Base-by-base conservation (phyloP, 176 grass and related monocot species). In the Musa beccarii region DNA sequence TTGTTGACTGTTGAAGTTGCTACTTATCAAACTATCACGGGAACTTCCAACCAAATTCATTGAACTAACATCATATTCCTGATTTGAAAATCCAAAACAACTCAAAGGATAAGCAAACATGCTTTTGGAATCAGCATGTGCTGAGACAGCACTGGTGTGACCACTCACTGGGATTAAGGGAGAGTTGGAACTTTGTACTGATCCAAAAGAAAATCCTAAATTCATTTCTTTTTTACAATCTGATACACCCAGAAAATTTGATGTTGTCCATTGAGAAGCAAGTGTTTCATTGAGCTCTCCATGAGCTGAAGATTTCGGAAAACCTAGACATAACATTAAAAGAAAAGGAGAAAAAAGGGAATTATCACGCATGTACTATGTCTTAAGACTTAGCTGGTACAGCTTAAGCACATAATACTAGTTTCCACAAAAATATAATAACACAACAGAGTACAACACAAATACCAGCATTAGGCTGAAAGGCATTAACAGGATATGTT, bases 381-480 rank as follows among this genome's bases (percentile, higher is more conserved):
- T 67, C 34, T 43, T 43, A 43, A 43, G 34, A 43, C 23, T 28
- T 67, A 29, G 13, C 64, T 13, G 0, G 64, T 67, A 28, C 21
- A 66, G 6, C 13, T 16, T 57, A 57, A 17, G 13, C 2, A 23
- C 14, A 78, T 59, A 50, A 66, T 6, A 54, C 25, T 10, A 76
- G 73, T 17, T 34, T n/a, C 7, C 51, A 71, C 77, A 75, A 73
- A 16, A 0, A 75, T 77, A 55, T 50, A 55, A 62, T 76, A 79
- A 82, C 50, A 11, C 53, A 53, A 73, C 15, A 20, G 12, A 10
- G 10, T 8, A 12, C 75, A 23, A 54, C 64, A 19, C 66, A 53
- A 59, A 16, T 85, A 91, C 89, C 85, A 78, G 85, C 65, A 8
- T 85, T 51, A 74, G 6, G 80, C 78, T 85, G 73, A 76, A 79